Evolutionary conservation across 768 basidiomycete genomes (phyloP), one percentile per base, ranked within the genome.

Genomic region (Boletus subparvulus): DNA sequence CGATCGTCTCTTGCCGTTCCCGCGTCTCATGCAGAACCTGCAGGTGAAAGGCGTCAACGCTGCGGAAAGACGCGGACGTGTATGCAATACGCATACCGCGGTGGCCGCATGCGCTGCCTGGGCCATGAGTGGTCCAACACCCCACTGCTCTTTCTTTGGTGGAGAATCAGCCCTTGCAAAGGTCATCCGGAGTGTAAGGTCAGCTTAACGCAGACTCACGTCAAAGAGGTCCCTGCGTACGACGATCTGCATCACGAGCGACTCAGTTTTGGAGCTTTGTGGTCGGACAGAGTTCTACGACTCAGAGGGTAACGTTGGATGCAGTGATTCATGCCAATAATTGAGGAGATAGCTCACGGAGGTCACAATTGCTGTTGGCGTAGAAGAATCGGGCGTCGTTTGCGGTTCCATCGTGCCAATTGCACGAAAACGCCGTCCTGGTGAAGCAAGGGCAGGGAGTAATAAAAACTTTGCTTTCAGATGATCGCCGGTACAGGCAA

Each of bases 91-190:
- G 26, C 46, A 46, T 21, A 78, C 78, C 26, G 78, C 78, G 0
- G 75, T 69, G 26, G 78, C 77, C 6, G 75, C 75, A 56, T 78
- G 78, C 5, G 77, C 76, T 3, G 69, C 73, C 57, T 78, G 78
- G 7, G 75, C 73, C 77, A 78, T 77, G 39, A 78, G 69, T 14
- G 77, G 76, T 12, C 78, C 78, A 5, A 75, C 65, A 1, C 77
- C 78, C 75, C 78, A 79, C 7, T 72, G 75, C 50, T 75, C 76
- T 21, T 67, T 67, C 75, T 78, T 55, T 49, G n/a, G 13, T 11
- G 12, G 9, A 35, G 35, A 45, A 19, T 60, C 19, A 62, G 52
- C 40, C 17, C 39, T 37, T 21, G 13, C 32, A 16, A n/a, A 4
- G 14, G 17, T 46, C 44, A 17, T 4, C 21, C 30, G 5, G 41